These are phyloP conservation scores for Globisporangium megalacanthum DNA, from an alignment of 352 stramenopile genomes.

Conservation along the genomic window DNA sequence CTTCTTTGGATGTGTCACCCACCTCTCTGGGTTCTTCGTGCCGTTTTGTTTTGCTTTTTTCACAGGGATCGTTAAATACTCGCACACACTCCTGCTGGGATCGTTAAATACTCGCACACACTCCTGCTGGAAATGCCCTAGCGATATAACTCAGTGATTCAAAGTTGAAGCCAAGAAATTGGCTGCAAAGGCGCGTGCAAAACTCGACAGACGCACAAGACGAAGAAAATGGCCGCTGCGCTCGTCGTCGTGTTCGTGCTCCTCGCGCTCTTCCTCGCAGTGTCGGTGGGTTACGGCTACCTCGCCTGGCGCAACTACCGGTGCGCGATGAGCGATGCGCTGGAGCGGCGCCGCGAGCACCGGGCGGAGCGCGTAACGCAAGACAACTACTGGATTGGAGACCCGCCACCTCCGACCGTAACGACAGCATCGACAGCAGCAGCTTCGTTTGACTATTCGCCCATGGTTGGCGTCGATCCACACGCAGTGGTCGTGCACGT, in stretches of 20 bases:
- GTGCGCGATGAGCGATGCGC: conserved; percentile 19
- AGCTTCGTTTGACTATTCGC: neutral
- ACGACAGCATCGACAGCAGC: neutral
- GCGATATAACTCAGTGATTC: too few species aligned
- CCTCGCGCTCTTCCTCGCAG: conserved; percentile 22
- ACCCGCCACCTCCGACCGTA: neutral
- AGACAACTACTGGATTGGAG: conserved; percentile 31
- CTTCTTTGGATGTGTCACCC: neutral
- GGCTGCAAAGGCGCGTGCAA: neutral
- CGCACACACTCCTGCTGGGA: too few species aligned
- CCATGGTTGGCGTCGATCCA: neutral
- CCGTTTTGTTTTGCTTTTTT: too few species aligned
- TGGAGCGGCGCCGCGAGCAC: conserved; percentile 20
- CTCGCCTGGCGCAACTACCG: conserved; percentile 32
- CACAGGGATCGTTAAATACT: too few species aligned
- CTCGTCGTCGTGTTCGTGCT: conserved; percentile 24
- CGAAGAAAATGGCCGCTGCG: conserved; percentile 30
- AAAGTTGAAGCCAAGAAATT: too few species aligned
- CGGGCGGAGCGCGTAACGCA: conserved; percentile 16
- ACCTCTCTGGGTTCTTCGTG: neutral
- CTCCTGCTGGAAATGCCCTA: too few species aligned
- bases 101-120: too few species aligned
- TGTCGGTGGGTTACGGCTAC: conserved; percentile 20
- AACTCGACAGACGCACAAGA: conserved; percentile 42
- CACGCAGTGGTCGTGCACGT: neutral